Conservation (phyloP, 2,329 filamentous ascomycete species). For the Colletotrichum orbiculare region DNA sequence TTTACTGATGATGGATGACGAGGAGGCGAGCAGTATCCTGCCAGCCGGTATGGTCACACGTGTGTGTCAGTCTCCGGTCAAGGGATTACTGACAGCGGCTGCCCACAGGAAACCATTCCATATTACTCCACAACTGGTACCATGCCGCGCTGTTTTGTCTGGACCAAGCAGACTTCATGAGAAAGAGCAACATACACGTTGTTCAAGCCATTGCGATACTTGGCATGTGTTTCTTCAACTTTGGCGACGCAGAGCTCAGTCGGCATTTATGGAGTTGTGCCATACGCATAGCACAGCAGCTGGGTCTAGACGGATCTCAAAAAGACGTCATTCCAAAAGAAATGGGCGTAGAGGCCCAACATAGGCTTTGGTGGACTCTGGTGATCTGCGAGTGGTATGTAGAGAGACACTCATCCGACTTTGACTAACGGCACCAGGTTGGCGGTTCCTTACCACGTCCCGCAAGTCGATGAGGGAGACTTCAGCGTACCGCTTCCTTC, state of each 20-base stretch:
- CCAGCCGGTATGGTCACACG: background rate
- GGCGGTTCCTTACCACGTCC: conserved; percentile 22
- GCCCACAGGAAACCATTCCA: background rate
- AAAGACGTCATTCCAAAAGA: background rate
- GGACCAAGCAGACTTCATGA: conserved; percentile 34
- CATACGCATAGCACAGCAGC: conserved; percentile 33
- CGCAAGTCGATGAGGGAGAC: conserved; percentile 21
- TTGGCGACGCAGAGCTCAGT: conserved; percentile 33
- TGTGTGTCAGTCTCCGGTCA: background rate
- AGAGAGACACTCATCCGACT: background rate
- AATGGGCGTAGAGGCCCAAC: conserved; percentile 21
- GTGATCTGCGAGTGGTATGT: conserved; percentile 33
- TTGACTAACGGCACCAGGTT: conserved; percentile 4
- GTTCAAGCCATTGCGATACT: conserved; percentile 38
- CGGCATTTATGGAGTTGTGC: conserved; percentile 35
- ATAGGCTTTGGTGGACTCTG: conserved; percentile 32
- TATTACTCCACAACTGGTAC: conserved; percentile 33
- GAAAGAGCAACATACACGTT: conserved; percentile 19
- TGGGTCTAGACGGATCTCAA: conserved; percentile 23
- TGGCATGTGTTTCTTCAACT: conserved; percentile 37
- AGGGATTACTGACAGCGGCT: background rate
- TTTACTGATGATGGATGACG: conserved; percentile 26
- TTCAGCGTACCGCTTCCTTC: conserved; percentile 25
- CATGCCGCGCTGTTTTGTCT: conserved; percentile 36
- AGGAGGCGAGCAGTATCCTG: conserved; percentile 4